Percentiles rank a stretch among this genome's conserved stretches.
Evolutionary conservation across 371 early-diverging fungal genomes (phyloP).

Genomic region (Mucor indicus): DNA sequence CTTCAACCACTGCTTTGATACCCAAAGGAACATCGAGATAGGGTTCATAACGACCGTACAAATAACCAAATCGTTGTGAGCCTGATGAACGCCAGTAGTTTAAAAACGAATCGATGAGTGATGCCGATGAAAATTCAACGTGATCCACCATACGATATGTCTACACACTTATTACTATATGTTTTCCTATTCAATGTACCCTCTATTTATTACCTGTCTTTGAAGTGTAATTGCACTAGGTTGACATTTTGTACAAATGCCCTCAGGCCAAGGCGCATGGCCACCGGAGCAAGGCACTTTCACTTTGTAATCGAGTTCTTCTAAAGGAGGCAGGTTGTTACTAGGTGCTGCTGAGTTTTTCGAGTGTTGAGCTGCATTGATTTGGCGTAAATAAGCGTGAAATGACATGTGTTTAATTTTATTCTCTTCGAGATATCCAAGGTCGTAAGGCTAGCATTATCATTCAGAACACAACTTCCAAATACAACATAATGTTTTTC

Average conservation of each 20-base stretch:
- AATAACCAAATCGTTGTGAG: conserved; percentile 88
- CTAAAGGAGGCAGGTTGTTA: conserved; percentile 76
- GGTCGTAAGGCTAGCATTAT: conserved; percentile 77
- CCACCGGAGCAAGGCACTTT: conserved; percentile 78
- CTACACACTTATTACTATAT: conserved; percentile 36
- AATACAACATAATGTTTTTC: conserved; percentile 3
- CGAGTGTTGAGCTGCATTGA: conserved; percentile 61
- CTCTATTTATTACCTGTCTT: conserved; percentile 60
- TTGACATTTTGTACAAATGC: conserved; percentile 97
- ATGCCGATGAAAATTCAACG: conserved; percentile 92
- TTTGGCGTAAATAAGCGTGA: conserved; percentile 86
- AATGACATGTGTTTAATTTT: conserved; percentile 98
- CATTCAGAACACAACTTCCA: background rate
- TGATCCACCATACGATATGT: conserved; percentile 98
- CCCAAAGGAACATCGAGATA: conserved; percentile 94
- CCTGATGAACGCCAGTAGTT: conserved; percentile 88
- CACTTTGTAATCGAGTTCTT: conserved; percentile 78
- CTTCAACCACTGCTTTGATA: conserved; percentile 95
- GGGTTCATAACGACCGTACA: conserved; percentile 94
- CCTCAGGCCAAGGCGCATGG: conserved; percentile 90
- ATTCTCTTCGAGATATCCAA: conserved; percentile 79
- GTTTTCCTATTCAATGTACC: background rate
- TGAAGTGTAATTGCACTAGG: conserved; percentile 92
- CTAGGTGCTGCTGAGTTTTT: conserved; percentile 44
- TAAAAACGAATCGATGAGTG: conserved; percentile 88